phyloP scores from a whole-genome alignment of 352 stramenopile genomes.

The Lagenidium sp. region DNA sequence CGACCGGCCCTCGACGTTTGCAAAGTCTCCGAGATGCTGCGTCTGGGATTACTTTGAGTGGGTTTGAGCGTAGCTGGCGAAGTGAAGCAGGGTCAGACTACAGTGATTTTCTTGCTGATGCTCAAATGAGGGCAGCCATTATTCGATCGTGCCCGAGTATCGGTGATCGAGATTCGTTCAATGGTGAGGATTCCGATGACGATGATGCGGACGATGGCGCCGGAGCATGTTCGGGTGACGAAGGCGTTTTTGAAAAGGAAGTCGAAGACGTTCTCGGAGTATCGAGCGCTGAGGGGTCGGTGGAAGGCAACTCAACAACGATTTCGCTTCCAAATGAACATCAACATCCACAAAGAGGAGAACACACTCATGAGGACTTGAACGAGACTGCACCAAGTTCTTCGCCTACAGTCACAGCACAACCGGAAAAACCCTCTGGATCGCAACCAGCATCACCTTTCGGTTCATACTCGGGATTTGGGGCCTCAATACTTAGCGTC shows the following conservation, averaged over 20 bases:
- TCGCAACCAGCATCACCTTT: conserved; percentile 20
- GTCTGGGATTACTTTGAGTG: too few species aligned
- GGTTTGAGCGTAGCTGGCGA: conserved; percentile 50
- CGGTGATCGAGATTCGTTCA: conserved; percentile 28
- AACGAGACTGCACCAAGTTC: too few species aligned
- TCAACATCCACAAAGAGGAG: too few species aligned
- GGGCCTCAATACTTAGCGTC: conserved; percentile 47
- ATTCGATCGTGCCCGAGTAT: conserved; percentile 58
- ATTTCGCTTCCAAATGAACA: too few species aligned
- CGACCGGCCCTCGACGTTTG: conserved; percentile 9
- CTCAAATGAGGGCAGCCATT: conserved; percentile 73
- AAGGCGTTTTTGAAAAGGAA: conserved; percentile 12
- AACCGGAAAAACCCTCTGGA: too few species aligned
- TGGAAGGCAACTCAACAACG: too few species aligned
- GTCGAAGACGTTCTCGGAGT: conserved; percentile 6
- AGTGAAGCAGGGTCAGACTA: conserved; percentile 72
- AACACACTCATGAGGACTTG: too few species aligned
- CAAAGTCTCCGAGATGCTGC: conserved; percentile 12
- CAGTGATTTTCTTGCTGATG: conserved; percentile 65
- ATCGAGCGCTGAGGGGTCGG: too few species aligned
- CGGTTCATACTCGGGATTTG: conserved; percentile 34
- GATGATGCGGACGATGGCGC: conserved; percentile 21
- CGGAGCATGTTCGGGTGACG: background rate
- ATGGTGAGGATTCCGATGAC: conserved; percentile 10
- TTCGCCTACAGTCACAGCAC: too few species aligned